These are phyloP conservation scores for Tetracentron sinense DNA, from an alignment of 164 flowering plant genomes.

Conservation along the genomic window DNA sequence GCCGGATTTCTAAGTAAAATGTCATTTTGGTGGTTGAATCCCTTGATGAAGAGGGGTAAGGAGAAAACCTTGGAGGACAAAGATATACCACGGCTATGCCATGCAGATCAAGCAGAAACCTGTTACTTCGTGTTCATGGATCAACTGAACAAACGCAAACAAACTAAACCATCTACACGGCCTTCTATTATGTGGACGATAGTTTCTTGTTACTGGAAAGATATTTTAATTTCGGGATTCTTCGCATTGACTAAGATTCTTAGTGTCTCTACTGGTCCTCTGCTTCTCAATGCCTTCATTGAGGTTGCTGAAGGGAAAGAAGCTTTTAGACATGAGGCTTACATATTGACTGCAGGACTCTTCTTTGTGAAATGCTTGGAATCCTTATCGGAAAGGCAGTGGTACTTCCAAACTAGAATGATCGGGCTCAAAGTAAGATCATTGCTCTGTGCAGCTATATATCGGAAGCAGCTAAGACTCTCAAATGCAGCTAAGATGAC, in stretches of 20 bases:
- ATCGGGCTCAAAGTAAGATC: constrained; percentile 43
- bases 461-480: constrained; percentile 41
- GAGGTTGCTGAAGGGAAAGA: constrained; percentile 43
- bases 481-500: constrained; percentile 40
- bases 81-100: constrained; percentile 56
- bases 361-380: constrained; percentile 41
- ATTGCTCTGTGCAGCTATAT: constrained; percentile 46
- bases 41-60: constrained; percentile 57
- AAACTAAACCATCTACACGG: constrained; percentile 17
- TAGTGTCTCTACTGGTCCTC: constrained; percentile 45
- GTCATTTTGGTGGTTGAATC: constrained; percentile 76
- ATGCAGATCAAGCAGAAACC: constrained; percentile 47
- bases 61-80: constrained; percentile 54
- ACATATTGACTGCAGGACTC: constrained; percentile 30
- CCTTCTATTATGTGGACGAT: constrained; percentile 47
- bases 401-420: constrained; percentile 43
- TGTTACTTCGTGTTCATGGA: constrained; percentile 42
- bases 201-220: constrained; percentile 35
- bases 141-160: constrained; percentile 25
- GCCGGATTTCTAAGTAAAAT: constrained; percentile 49
- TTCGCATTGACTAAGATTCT: constrained; percentile 48
- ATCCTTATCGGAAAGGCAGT: constrained; percentile 48
- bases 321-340: constrained; percentile 39
- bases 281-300: constrained; percentile 47
- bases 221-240: constrained; percentile 41